phyloP scores from a whole-genome alignment of 768 basidiomycete species.

The Lentinula detonsa region DNA sequence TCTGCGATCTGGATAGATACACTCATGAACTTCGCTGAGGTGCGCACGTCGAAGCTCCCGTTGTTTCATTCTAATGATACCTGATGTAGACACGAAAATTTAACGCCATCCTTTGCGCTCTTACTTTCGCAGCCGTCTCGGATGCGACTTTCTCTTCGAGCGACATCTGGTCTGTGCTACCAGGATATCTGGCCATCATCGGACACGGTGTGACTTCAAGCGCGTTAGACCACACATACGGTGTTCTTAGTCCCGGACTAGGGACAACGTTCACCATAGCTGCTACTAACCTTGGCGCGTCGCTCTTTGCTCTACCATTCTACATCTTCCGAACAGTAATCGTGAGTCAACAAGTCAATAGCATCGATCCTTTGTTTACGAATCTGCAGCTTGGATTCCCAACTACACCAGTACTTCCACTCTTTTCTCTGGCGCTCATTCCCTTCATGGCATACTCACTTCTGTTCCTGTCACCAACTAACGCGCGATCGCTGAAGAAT shows the following conservation, averaged over 20 bases:
- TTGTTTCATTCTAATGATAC: not conserved
- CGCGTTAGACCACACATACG: slow-evolving; percentile 57
- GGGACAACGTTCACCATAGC: slow-evolving; percentile 52
- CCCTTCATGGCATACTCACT: slow-evolving; percentile 59
- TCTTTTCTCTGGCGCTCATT: slow-evolving; percentile 50
- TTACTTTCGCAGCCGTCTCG: slow-evolving; percentile 49
- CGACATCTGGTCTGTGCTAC: slow-evolving; percentile 39
- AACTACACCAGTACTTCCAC: slow-evolving; percentile 45
- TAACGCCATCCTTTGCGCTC: slow-evolving; percentile 31
- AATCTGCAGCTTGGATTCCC: slow-evolving; percentile 41
- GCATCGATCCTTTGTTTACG: not conserved
- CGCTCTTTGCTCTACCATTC: slow-evolving; percentile 55
- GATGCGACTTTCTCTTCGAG: slow-evolving; percentile 42
- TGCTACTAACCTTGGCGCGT: slow-evolving; percentile 55
- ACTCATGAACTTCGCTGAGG: slow-evolving; percentile 41
- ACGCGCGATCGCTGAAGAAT: slow-evolving; percentile 38
- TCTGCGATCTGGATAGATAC: slow-evolving; percentile 61
- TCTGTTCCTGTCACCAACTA: slow-evolving; percentile 54
- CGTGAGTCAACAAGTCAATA: slow-evolving; percentile 34
- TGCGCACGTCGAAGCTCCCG: slow-evolving; percentile 20
- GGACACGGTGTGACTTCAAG: slow-evolving; percentile 55
- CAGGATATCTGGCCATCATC: slow-evolving; percentile 62
- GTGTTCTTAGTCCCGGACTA: slow-evolving; percentile 50
- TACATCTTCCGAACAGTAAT: slow-evolving; percentile 55
- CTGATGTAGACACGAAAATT: not conserved